A percentile compares a stretch with the other conserved stretches of the same genome.
phyloP scores from a whole-genome alignment of 768 basidiomycete genomes.

The Phylloporus arenicola region DNA sequence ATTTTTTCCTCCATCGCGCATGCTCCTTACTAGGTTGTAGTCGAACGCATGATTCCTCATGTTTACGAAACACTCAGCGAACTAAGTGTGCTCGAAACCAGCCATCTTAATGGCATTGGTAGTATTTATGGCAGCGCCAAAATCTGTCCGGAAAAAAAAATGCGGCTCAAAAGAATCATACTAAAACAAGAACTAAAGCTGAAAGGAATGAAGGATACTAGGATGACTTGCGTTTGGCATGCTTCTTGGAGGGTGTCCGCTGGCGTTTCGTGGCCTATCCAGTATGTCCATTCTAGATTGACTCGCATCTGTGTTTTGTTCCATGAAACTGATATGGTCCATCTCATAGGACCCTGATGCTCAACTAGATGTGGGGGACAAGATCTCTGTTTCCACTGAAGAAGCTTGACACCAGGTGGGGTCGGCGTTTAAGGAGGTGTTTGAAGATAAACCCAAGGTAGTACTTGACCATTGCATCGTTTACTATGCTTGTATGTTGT shows the following conservation, averaged over 20 bases:
- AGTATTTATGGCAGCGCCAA: slow-evolving; percentile 5
- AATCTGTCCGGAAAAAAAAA: slow-evolving; percentile 18
- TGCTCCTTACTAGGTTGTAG: slow-evolving; percentile 61
- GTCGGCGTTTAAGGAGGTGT: slow-evolving; percentile 59
- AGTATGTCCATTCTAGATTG: slow-evolving; percentile 38
- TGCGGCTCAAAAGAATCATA: slow-evolving; percentile 8
- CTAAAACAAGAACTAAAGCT: slow-evolving; percentile 32
- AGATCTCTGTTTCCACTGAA: slow-evolving; percentile 34
- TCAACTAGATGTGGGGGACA: slow-evolving; percentile 37
- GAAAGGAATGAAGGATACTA: slow-evolving; percentile 59
- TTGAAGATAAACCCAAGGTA: slow-evolving; percentile 64
- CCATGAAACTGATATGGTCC: background rate
- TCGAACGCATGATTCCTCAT: slow-evolving; percentile 60
- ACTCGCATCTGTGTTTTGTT: background rate
- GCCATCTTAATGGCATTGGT: background rate
- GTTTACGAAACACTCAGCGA: slow-evolving; percentile 45
- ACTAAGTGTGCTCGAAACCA: slow-evolving; percentile 25
- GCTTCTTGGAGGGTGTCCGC: slow-evolving; percentile 81
- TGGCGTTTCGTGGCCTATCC: slow-evolving; percentile 83
- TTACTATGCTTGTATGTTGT: slow-evolving; percentile 74
- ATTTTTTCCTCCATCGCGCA: slow-evolving; percentile 72
- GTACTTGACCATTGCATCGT: slow-evolving; percentile 86
- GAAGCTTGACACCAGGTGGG: slow-evolving; percentile 52
- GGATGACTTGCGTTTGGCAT: slow-evolving; percentile 81
- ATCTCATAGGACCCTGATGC: slow-evolving; percentile 53